phyloP scores from a whole-genome alignment of 805 yeast genomes.

The Candida krabiensis region DNA sequence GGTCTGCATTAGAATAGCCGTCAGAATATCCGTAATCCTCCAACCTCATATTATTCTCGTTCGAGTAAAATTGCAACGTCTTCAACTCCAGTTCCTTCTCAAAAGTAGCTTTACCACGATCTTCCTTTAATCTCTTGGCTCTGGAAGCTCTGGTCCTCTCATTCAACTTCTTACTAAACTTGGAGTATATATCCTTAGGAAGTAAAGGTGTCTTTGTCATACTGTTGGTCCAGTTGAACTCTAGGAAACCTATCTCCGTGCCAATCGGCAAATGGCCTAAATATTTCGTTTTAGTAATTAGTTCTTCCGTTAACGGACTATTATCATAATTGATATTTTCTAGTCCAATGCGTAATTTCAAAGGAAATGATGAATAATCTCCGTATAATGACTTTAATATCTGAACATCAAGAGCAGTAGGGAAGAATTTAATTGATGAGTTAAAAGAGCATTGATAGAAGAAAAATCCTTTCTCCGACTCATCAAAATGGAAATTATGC shows the following conservation, averaged over 20 bases:
- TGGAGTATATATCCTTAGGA: constrained; percentile 43
- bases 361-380: constrained; percentile 66
- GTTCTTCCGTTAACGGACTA: constrained; percentile 48
- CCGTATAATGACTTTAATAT: constrained; percentile 65
- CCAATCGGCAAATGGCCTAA: constrained; percentile 83
- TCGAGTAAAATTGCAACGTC: constrained; percentile 56
- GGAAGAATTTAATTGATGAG: constrained; percentile 61
- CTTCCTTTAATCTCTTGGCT: constrained; percentile 56
- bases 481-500: constrained; percentile 8
- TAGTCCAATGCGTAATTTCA: constrained; percentile 56
- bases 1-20: constrained; percentile 35
- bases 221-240: constrained; percentile 69
- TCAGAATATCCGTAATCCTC: constrained; percentile 37
- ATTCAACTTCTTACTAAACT: constrained; percentile 54
- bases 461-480: constrained; percentile 51
- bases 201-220: constrained; percentile 27
- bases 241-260: constrained; percentile 78
- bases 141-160: constrained; percentile 54
- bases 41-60: constrained; percentile 48
- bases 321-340: constrained; percentile 72
- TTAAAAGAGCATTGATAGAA: constrained; percentile 73
- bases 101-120: constrained; percentile 56
- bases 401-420: constrained; percentile 79
- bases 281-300: constrained; percentile 65
- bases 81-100: constrained; percentile 57